Base-by-base conservation (phyloP, 306 rosid genomes). In the Dalbergia oliveri region DNA sequence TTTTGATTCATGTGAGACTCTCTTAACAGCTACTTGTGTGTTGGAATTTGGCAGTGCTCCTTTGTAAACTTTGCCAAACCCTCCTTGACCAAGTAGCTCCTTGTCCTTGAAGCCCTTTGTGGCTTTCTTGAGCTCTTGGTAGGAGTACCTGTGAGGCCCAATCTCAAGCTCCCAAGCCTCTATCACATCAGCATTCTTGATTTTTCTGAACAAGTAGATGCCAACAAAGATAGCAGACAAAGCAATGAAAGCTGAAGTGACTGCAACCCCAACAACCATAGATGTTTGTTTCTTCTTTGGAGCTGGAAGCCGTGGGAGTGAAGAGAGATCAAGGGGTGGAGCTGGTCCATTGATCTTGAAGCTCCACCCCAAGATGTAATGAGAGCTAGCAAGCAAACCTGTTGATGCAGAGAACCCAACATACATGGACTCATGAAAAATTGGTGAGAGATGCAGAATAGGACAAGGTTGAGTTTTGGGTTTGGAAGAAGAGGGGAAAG, bases 371-470 rank as follows among this genome's bases (percentile, higher is more conserved):
- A 89, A 68, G 9, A 93, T 23, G 68, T 87, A 89, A 76, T 93
- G 97, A 39, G 97, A 93, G 76, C 98, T 93, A 0, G 94, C 93
- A 12, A 93, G 98, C 68, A 91, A 77, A 19, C 97, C 98, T 4
- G 97, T 93, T 2, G 98, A 91, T 33, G 97, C 94, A n/a, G 98
- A 93, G 81, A 93, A 93, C 1, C 98, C 98, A 62, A 91, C 91
- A 51, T 83, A 93, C 98, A 93, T 91, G 4, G 23, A 79, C 5
- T 93, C 91, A 26, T 83, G 12, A 26, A 93, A 39, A 57, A 89
- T 81, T 8, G 84, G 88, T 6, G 98, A 89, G 58, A 93, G 93
- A 87, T 31, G 88, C 76, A 2, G 26, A 34, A 26, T 41, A 82
- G 2, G 97, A 84, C 51, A 93, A 44, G 50, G 88, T 80, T 68